phyloP scores from a whole-genome alignment of 1,284 basidiomycete species.

The Trametes versicolor region DNA sequence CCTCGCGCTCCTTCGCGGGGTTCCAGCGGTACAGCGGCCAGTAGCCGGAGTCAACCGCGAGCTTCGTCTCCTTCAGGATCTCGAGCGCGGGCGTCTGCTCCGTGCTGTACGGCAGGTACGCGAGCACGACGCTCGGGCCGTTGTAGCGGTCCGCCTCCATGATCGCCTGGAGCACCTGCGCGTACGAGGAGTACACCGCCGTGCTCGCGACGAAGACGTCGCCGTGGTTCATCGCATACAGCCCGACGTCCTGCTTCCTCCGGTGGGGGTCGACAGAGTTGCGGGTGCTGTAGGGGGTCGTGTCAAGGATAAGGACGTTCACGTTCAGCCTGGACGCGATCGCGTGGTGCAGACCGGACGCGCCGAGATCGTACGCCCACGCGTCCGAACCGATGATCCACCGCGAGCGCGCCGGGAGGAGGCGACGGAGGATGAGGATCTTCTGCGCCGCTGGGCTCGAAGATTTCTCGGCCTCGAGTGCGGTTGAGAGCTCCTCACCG shows the following conservation, averaged over 20 bases:
- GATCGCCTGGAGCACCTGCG: conserved; percentile 93
- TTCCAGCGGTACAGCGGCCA: conserved; percentile 99
- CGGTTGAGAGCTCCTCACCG: conserved; percentile 67
- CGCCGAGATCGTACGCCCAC: conserved; percentile 97
- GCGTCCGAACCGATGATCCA: conserved; percentile 99
- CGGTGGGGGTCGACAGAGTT: conserved; percentile 75
- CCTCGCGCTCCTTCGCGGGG: conserved; percentile 80
- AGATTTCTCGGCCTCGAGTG: conserved; percentile 58
- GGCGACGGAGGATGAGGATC: conserved; percentile 67
- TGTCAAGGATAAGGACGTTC: conserved; percentile 97
- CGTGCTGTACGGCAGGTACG: conserved; percentile 90
- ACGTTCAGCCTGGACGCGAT: conserved; percentile 92
- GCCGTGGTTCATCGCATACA: conserved; percentile 99
- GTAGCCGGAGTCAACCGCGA: conserved; percentile 95
- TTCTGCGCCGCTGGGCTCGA: conserved; percentile 58
- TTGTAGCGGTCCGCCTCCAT: conserved; percentile 92
- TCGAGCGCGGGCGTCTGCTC: conserved; percentile 87
- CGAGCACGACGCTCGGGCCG: conserved; percentile 93
- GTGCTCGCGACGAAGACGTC: conserved; percentile 96
- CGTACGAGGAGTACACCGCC: conserved; percentile 95
- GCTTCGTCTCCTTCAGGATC: conserved; percentile 95
- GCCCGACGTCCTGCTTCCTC: conserved; percentile 92
- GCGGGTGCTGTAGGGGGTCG: conserved; percentile 85
- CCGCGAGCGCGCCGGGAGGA: conserved; percentile 76
- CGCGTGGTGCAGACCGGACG: conserved; percentile 96